These are phyloP conservation scores for Ziziphus jujuba DNA, from an alignment of 306 rosid species.

Conservation along the genomic window DNA sequence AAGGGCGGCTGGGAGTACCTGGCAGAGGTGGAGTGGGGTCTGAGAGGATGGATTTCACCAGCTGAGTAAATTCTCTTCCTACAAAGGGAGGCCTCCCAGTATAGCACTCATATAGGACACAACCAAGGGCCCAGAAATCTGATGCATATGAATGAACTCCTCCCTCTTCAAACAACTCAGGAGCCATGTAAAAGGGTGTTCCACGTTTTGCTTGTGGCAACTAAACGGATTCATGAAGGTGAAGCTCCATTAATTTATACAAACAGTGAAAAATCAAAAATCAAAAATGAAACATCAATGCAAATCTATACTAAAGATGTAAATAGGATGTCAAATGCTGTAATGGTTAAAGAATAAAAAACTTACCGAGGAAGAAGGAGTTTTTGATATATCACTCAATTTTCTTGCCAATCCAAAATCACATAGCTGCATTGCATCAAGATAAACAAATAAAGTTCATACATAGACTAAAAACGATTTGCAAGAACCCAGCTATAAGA, in stretches of 20 bases:
- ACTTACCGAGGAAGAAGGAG: constrained; percentile 74
- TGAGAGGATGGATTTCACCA: constrained; percentile 86
- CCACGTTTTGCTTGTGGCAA: constrained; percentile 94
- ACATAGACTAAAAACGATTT: background rate
- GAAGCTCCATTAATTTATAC: constrained; percentile 28
- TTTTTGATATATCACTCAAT: constrained; percentile 77
- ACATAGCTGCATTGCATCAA: constrained; percentile 68
- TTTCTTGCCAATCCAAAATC: constrained; percentile 96
- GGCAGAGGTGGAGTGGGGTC: constrained; percentile 90
- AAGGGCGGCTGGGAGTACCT: constrained; percentile 88
- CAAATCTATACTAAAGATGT: constrained; percentile 7
- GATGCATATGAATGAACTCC: constrained; percentile 94
- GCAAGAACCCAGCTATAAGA: constrained; percentile 2
- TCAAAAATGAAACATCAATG: background rate
- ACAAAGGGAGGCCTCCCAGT: constrained; percentile 91
- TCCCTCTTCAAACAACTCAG: constrained; percentile 94
- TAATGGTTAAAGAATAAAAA: constrained; percentile 8
- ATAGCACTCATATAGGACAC: constrained; percentile 91
- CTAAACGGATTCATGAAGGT: constrained; percentile 43
- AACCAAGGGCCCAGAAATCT: constrained; percentile 97
- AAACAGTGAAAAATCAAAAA: constrained; percentile 5
- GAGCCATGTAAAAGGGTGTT: constrained; percentile 99
- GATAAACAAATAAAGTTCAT: constrained; percentile 4
- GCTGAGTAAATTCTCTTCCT: constrained; percentile 90
- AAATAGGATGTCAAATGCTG: constrained; percentile 7